phyloP scores from a whole-genome alignment of 495 filamentous ascomycete genomes.

The Cetradonia linearis region DNA sequence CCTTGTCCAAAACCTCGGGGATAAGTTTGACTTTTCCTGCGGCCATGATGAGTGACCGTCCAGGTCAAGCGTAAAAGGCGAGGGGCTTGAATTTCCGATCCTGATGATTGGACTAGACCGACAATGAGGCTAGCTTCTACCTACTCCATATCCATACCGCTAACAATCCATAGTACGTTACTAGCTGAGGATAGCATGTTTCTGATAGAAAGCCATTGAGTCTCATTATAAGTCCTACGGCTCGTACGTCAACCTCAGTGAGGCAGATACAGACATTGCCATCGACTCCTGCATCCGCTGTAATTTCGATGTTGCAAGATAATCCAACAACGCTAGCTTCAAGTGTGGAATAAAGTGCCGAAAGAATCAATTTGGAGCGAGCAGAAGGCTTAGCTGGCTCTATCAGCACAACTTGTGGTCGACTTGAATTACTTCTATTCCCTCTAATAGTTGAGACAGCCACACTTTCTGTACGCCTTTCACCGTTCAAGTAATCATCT shows the following conservation, averaged over 20 bases:
- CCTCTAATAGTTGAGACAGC: neutral
- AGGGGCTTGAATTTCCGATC: neutral
- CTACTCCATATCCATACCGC: neutral
- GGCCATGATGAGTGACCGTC: neutral
- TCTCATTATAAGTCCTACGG: neutral
- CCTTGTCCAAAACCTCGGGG: neutral
- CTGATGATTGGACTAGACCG: neutral
- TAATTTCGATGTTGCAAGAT: neutral
- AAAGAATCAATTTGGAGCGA: neutral
- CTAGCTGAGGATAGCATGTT: neutral
- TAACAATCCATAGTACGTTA: neutral
- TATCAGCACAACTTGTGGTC: neutral
- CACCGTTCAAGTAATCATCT: neutral
- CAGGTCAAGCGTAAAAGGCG: neutral
- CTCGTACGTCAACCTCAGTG: neutral
- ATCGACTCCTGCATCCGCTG: neutral
- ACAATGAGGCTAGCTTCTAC: neutral
- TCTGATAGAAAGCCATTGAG: neutral
- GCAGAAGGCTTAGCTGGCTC: neutral
- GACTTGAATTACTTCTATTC: neutral
- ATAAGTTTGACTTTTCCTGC: neutral
- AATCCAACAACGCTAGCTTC: neutral
- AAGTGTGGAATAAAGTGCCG: neutral
- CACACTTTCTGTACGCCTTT: neutral
- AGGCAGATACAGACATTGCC: neutral